A percentile compares a stretch with the other conserved stretches of the same genome.
phyloP scores from a whole-genome alignment of 2,329 filamentous ascomycete genomes.

The Cephalotrichum gorgonifer region DNA sequence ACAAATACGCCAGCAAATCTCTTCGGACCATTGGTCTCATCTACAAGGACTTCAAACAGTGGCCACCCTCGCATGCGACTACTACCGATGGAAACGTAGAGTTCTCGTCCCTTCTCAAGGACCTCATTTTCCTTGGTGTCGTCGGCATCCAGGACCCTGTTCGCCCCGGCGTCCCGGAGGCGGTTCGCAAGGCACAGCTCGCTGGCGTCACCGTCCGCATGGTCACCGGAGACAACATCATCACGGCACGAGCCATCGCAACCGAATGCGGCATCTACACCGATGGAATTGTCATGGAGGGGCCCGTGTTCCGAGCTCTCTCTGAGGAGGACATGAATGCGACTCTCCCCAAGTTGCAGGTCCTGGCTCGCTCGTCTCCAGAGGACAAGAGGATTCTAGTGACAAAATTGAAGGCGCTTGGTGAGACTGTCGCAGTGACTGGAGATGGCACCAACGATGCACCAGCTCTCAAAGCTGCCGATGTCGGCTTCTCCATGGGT shows the following conservation, averaged over 20 bases:
- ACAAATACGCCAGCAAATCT: conserved; percentile 51
- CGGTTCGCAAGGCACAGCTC: conserved; percentile 47
- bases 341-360: conserved; percentile 40
- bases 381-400: conserved; percentile 58
- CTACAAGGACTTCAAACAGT: conserved; percentile 57
- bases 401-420: conserved; percentile 47
- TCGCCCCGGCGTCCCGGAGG: conserved; percentile 46
- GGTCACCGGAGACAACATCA: conserved; percentile 37
- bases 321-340: conserved; percentile 40
- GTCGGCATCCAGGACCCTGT: conserved; percentile 58
- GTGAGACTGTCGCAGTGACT: conserved; percentile 48
- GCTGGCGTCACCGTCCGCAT: conserved; percentile 57
- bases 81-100: conserved; percentile 22
- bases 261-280: conserved; percentile 55
- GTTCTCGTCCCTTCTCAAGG: conserved; percentile 35
- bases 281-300: conserved; percentile 54
- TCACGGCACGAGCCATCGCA: conserved; percentile 55
- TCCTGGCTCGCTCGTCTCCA: conserved; percentile 54
- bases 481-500: conserved; percentile 55
- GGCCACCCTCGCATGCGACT: conserved; percentile 54
- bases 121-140: conserved; percentile 62
- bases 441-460: conserved; percentile 55
- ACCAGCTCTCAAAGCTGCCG: conserved; percentile 47
- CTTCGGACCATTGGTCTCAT: conserved; percentile 67
- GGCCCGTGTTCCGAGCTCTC: conserved; percentile 48